Evolutionary conservation across 2,329 filamentous ascomycete species (phyloP), one percentile per base, ranked within the genome.

Genomic region (Botrytis elliptica): DNA sequence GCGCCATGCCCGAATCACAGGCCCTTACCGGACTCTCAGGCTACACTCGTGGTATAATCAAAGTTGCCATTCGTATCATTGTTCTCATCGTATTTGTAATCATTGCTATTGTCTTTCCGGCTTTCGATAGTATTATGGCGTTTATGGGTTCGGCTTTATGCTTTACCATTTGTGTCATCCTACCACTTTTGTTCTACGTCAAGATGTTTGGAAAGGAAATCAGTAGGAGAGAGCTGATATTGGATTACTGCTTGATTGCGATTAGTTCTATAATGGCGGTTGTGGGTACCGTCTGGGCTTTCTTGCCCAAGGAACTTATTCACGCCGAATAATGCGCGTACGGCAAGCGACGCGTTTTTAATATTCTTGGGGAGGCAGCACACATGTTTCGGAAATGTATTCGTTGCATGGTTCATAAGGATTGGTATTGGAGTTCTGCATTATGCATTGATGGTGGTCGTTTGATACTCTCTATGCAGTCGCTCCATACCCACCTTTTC

Each of bases 101-200:
- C 67, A 92, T 98, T 74, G 90, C 95, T 10, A 88, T 93, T 60
- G 77, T 91, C 2, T 88, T 92, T 77, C 91, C 91, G 18, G 86
- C 86, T 3, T 93, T 93, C 79, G 91, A 93, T 80, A 86, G 88
- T 76, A 91, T 93, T 79, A 92, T 93, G 90, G 88, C 89, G 57
- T 85, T 93, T 71, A 90, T 98, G 84, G 95, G 96, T 20, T 93
- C 92, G 57, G 92, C 94, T 5, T 87, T 97, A 25, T 98, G 95
- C 84, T 97, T 97, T 79, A 93, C 93, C 29, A 97, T 98, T 77
- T 98, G 95, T 83, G 91, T 98, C 77, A 94, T 97, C 82, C 86
- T 99, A 69, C 96, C 95, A 0, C 85, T 97, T 46, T 88, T 91
- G 7, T 98, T 99, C 81, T 94, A 98, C 80, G 84, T 98, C 73